Base-by-base conservation (phyloP, 2,329 filamentous ascomycete species). In the Penicillium thymicola region DNA sequence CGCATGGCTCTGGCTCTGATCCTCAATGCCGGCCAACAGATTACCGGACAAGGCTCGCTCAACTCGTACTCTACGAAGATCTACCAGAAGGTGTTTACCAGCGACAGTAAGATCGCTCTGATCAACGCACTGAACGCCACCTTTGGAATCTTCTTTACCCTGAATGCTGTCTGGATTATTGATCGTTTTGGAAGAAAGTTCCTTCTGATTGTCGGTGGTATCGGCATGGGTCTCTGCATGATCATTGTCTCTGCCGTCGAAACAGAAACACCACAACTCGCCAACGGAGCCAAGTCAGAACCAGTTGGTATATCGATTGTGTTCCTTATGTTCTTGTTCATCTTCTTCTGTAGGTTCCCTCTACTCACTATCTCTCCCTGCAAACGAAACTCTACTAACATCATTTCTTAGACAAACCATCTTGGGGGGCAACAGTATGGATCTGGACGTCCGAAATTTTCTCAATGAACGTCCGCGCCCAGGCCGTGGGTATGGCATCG, bases 81-180 rank as follows among this genome's bases (percentile, higher is more conserved):
- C 67, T 90, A 90, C 77, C 83, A 88, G 75, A 86, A 87, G 69
- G 82, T 89, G 25, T 90, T 87, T 78, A 79, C 75, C 25, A 79
- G 73, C 52, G 75, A 73, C 53, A 76, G 81, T 48, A 85, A 81
- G 23, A 89, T 89, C 69, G 85, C 85, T 60, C 78, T 90, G 32
- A 90, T 90, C 78, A 90, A 90, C 70, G 87, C 87, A 4, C 78
- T 90, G 52, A 90, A 89, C 69, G 87, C 86, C 40, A 90, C 87
- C 6, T 87, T 86, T 62, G 85, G 85, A 55, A 90, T 90, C 60
- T 58, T 89, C 23, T 90, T 90, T 73, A 90, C 87, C 0, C 78
- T 89, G 43, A 89, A 89, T 63, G 87, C 87, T 14, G 82, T 86
- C 37, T 90, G 87, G 86, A 88, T 86, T 5, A 85, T 88, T 34